phyloP scores from a whole-genome alignment of 208 protist species.

The Trypanosoma avium region DNA sequence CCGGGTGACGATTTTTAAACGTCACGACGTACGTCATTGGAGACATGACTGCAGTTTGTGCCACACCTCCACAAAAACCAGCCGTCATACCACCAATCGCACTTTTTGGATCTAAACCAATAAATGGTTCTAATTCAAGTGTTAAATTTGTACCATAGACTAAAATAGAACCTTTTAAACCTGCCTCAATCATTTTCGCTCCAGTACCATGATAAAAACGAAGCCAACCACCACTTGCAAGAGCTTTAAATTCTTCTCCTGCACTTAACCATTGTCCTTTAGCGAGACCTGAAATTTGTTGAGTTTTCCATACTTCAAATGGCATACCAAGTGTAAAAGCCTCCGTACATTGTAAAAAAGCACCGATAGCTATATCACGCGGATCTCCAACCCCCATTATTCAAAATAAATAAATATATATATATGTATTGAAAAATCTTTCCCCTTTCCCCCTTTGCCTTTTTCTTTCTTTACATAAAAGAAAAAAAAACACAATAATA shows the following conservation, averaged over 20 bases:
- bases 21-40: constrained; percentile 41
- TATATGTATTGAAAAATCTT: constrained; percentile 4
- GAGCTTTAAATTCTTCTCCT: constrained; percentile 10
- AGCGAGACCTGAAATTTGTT: constrained; percentile 19
- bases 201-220: constrained; percentile 35
- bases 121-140: constrained; percentile 17
- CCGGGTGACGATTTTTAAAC: constrained; percentile 28
- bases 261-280: constrained; percentile 22
- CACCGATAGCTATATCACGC: constrained; percentile 32
- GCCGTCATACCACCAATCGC: constrained; percentile 31
- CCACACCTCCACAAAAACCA: constrained; percentile 34
- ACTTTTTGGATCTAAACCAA: constrained; percentile 26
- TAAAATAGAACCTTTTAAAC: constrained; percentile 42
- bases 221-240: constrained; percentile 15
- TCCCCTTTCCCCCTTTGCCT: not conserved
- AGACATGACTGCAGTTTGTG: constrained; percentile 30
- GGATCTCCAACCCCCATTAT: constrained; percentile 25
- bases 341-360: constrained; percentile 30
- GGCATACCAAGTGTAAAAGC: constrained; percentile 42
- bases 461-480: not conserved
- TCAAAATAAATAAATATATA: constrained; percentile 18
- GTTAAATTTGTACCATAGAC: constrained; percentile 40
- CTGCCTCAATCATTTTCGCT: constrained; percentile 41
- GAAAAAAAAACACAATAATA: too few species aligned
- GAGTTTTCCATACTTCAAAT: constrained; percentile 46